Percentiles rank a stretch among this genome's conserved stretches.
These are phyloP conservation scores for Geotrichum fermentans DNA, from an alignment of 1,139 yeast species.

Conservation along the genomic window DNA sequence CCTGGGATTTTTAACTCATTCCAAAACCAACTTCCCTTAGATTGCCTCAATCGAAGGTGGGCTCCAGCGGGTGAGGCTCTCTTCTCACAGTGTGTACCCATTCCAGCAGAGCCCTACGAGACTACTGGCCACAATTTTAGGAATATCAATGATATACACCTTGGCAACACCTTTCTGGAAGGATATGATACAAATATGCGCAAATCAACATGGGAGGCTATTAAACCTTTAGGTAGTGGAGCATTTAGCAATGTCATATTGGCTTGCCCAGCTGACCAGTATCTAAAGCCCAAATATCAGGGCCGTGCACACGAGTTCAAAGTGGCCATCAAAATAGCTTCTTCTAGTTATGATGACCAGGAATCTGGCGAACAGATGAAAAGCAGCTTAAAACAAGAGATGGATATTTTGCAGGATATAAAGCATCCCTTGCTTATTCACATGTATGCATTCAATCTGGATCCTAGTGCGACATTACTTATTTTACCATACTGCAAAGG, in stretches of 20 bases:
- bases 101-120: no score
- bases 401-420: constrained; percentile 22
- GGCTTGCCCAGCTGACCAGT: constrained; percentile 34
- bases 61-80: no score
- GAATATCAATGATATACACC: no score
- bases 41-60: no score
- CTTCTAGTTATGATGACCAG: constrained; percentile 24
- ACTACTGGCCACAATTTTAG: no score
- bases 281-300: constrained; percentile 40
- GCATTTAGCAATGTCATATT: constrained; percentile 41
- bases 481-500: constrained; percentile 76
- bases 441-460: constrained; percentile 38
- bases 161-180: no score
- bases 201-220: constrained; percentile 35
- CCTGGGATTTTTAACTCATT: no score
- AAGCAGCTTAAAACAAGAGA: constrained; percentile 62
- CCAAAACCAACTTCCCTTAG: no score
- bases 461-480: constrained; percentile 41
- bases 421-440: constrained; percentile 44
- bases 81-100: no score
- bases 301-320: constrained; percentile 35
- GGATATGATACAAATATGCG: constrained; percentile 29
- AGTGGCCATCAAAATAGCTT: constrained; percentile 40
- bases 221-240: constrained; percentile 39
- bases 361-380: constrained; percentile 50